Base-by-base conservation (phyloP, 495 filamentous ascomycete genomes). In the Neurospora discreta region DNA sequence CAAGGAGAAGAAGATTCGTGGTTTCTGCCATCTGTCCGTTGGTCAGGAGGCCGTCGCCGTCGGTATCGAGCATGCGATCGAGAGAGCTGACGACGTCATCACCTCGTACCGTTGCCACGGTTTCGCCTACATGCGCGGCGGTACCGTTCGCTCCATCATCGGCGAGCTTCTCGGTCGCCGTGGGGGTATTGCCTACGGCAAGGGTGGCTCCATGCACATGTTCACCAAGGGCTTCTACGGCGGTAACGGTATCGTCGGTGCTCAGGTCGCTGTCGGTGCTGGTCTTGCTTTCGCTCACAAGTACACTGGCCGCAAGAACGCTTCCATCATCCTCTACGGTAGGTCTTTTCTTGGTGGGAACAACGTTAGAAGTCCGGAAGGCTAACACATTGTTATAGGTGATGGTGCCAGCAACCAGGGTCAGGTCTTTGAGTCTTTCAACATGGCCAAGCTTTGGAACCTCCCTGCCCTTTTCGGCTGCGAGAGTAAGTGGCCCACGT, bases 131-230 rank as follows among this genome's bases (percentile, higher is more conserved):
- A 97, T 99, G 94, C 92, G 96, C 74, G 95, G 95, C 72, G 96
- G 88, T 77, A 91, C 91, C 71, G 90, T 98, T 77, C 91, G 93
- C 81, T 91, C 90, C 71, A 97, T 99, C 82, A 97, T 99, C 79
- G 95, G 95, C 77, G 95, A 99, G 85, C 88, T 99, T 70, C 89
- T 99, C 39, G 95, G 95, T 75, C 91, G 95, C 75, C 89, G 95
- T 78, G 93, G 94, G 78, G 95, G 95, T 83, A 98, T 99, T 80
- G 93, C 95, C 71, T 95, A 97, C 86, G 95, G 95, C 79, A 99
- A 99, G 88, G 95, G 95, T 78, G 95, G 95, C 75, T 97, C 93
- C 71, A 99, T 99, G 95, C 95, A 99, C 87, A 99, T 99, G 95
- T 99, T 99, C 87, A 86, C 94, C 77, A 92, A 93, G 82, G 93